Conservation (phyloP, 768 basidiomycete species). For the Leucocoprinus sp. region DNA sequence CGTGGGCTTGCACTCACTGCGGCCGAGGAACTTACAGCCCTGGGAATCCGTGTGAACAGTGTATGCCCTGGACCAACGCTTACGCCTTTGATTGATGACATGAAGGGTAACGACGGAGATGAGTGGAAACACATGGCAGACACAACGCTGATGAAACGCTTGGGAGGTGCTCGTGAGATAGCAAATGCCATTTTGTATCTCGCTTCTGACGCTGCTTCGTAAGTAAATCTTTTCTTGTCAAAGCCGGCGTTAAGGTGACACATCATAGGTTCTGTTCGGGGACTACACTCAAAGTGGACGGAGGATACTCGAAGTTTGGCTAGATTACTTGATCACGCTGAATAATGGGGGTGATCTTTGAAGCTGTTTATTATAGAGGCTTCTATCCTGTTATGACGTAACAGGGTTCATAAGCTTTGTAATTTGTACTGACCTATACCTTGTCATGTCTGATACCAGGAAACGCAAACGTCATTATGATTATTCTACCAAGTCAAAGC, state of each 20-base stretch:
- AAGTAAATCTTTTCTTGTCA: neutral
- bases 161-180: constrained; percentile 13
- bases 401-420: too few species aligned
- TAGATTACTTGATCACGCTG: neutral
- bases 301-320: constrained; percentile 16
- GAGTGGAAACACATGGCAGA: constrained; percentile 12
- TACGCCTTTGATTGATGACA: constrained; percentile 13
- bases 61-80: constrained; percentile 14
- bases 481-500: neutral
- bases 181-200: constrained; percentile 14
- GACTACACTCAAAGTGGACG: constrained; percentile 15
- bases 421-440: neutral
- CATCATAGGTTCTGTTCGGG: constrained; percentile 11
- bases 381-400: too few species aligned
- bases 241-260: neutral
- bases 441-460: neutral
- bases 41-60: constrained; percentile 14
- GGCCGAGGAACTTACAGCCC: constrained; percentile 14
- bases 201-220: constrained; percentile 12
- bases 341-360: too few species aligned
- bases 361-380: constrained; percentile 2
- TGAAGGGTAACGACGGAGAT: constrained; percentile 8
- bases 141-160: constrained; percentile 11
- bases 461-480: constrained; percentile 9
- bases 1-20: constrained; percentile 15